Percentiles rank a stretch among this genome's conserved stretches.
These are phyloP conservation scores for Lathyrus oleraceus DNA, from an alignment of 306 rosid species.

Conservation along the genomic window DNA sequence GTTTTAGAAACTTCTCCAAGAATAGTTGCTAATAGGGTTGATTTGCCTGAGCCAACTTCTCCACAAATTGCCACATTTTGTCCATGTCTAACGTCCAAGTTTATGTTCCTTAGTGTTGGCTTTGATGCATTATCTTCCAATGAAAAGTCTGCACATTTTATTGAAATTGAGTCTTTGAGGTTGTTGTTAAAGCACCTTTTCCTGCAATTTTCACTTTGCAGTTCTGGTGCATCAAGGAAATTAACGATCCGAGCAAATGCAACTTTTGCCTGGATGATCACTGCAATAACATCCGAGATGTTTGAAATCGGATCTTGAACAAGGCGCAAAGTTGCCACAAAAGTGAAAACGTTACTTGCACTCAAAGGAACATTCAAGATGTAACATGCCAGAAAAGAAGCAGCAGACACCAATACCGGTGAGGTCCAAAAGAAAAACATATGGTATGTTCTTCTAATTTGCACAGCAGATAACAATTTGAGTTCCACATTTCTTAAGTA, in stretches of 20 bases:
- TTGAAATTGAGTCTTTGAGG: slow-evolving; percentile 35
- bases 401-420: slow-evolving; percentile 62
- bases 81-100: too few relatives aligned
- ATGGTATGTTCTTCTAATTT: slow-evolving; percentile 45
- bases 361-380: slow-evolving; percentile 58
- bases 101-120: too few relatives aligned
- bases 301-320: slow-evolving; percentile 63
- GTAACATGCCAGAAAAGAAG: slow-evolving; percentile 65
- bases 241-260: slow-evolving; percentile 9
- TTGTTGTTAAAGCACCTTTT: neutral
- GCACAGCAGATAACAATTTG: slow-evolving; percentile 52
- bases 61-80: too few relatives aligned
- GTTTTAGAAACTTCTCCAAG: too few relatives aligned
- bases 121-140: slow-evolving; percentile 47
- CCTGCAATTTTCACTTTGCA: slow-evolving; percentile 39
- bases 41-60: too few relatives aligned
- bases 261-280: slow-evolving; percentile 67
- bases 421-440: neutral
- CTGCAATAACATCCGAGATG: slow-evolving; percentile 63
- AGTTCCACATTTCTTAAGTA: slow-evolving; percentile 54
- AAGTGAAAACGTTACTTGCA: slow-evolving; percentile 79
- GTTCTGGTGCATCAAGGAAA: slow-evolving; percentile 67
- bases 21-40: too few relatives aligned
- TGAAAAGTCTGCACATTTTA: slow-evolving; percentile 60
- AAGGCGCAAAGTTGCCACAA: slow-evolving; percentile 27